These are phyloP conservation scores for Heterobasidion parviporum DNA, from an alignment of 1,284 basidiomycete genomes.

Conservation along the genomic window DNA sequence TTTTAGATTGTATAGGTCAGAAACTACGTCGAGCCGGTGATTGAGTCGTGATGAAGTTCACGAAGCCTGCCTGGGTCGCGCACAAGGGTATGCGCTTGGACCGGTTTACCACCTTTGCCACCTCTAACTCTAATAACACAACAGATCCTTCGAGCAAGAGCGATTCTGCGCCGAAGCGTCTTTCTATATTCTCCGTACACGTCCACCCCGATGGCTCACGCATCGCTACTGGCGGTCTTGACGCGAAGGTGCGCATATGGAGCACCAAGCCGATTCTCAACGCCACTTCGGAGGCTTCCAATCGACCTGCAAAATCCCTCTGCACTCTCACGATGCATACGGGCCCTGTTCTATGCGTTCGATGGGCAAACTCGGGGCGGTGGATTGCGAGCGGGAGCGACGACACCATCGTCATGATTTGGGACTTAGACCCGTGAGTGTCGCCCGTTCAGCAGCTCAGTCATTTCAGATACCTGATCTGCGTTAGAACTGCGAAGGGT, in stretches of 20 bases:
- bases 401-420: conserved; percentile 93
- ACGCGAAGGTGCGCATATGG: conserved; percentile 97
- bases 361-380: conserved; percentile 92
- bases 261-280: conserved; percentile 89
- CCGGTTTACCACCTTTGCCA: not conserved
- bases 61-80: conserved; percentile 70
- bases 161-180: conserved; percentile 49
- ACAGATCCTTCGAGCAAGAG: conserved; percentile 13
- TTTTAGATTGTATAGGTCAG: no score
- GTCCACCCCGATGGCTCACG: conserved; percentile 95
- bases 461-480: not conserved
- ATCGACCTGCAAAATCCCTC: conserved; percentile 77
- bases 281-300: conserved; percentile 60
- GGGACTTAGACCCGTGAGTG: conserved; percentile 92
- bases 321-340: conserved; percentile 93
- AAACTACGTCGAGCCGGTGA: no score
- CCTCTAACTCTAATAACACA: not conserved
- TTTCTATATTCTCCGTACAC: conserved; percentile 88
- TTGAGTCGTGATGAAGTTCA: conserved; percentile 48
- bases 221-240: conserved; percentile 92
- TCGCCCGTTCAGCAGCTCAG: not conserved
- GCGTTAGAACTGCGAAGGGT: conserved; percentile 61
- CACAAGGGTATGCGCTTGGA: conserved; percentile 40
- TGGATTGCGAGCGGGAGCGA: conserved; percentile 97
- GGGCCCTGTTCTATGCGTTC: conserved; percentile 88